phyloP scores from a whole-genome alignment of 2,329 filamentous ascomycete genomes.

The Tolypocladium tundrense region DNA sequence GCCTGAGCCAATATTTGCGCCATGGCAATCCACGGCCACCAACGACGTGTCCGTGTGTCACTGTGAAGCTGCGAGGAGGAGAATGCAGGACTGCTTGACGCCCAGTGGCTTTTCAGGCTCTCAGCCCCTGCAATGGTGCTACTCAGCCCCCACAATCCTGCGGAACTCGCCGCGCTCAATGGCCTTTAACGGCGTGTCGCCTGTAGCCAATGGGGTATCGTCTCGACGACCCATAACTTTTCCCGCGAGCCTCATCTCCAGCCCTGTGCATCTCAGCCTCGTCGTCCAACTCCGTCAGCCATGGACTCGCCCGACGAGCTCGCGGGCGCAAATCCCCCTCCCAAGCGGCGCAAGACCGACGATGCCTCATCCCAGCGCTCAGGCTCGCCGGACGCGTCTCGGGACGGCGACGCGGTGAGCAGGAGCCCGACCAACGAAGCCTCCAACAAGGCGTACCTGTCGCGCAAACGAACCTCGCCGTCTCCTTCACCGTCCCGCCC shows the following conservation, averaged over 20 bases:
- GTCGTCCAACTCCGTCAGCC: neutral
- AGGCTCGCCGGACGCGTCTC: slow-evolving; percentile 11
- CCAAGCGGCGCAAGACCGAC: slow-evolving; percentile 23
- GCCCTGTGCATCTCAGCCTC: neutral
- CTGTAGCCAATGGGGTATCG: neutral
- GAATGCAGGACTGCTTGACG: neutral
- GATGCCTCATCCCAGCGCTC: slow-evolving; percentile 17
- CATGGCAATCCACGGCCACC: neutral
- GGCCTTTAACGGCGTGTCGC: neutral
- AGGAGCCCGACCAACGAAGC: neutral
- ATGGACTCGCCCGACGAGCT: slow-evolving; percentile 20
- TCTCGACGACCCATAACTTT: slow-evolving; percentile 4
- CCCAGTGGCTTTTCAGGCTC: neutral
- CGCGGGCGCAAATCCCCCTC: slow-evolving; percentile 13
- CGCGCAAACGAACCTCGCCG: neutral
- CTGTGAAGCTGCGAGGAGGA: neutral
- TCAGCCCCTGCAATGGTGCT: neutral
- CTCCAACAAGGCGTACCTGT: neutral
- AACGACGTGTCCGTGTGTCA: neutral
- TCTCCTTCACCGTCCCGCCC: slow-evolving; percentile 3
- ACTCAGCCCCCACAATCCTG: neutral
- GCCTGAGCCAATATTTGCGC: neutral
- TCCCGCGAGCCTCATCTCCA: slow-evolving; percentile 4
- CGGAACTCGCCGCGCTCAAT: neutral
- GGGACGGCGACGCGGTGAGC: neutral